phyloP scores from a whole-genome alignment of 2,329 filamentous ascomycete genomes.

The Chaetothyriales sp. region DNA sequence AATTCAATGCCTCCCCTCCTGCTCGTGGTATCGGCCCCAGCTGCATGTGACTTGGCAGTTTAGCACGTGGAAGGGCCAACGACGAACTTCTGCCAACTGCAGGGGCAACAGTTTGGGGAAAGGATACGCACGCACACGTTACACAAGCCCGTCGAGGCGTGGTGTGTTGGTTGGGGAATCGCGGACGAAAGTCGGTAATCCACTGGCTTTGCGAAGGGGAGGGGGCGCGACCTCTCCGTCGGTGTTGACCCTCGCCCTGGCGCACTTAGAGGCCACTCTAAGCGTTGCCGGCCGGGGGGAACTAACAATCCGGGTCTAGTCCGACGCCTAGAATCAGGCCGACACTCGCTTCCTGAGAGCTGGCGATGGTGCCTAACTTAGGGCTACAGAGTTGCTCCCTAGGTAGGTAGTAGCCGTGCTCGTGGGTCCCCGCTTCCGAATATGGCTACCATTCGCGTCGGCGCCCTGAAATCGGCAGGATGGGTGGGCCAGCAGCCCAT shows the following conservation, averaged over 20 bases:
- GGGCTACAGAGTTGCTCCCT: not conserved
- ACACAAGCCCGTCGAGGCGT: not conserved
- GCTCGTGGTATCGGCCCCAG: not conserved
- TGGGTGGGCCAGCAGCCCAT: not conserved
- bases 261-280: not conserved
- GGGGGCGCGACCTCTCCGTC: not conserved
- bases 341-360: not conserved
- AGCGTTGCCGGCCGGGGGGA: not conserved
- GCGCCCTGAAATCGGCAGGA: not conserved
- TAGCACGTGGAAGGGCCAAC: not conserved
- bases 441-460: not conserved
- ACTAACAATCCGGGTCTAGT: not conserved
- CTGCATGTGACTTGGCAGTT: not conserved
- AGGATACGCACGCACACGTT: not conserved
- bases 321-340: not conserved
- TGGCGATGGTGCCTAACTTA: not conserved
- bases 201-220: no score
- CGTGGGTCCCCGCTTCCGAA: not conserved
- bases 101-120: not conserved
- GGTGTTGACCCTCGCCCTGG: not conserved
- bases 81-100: not conserved
- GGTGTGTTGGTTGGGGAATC: no score
- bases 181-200: no score
- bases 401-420: not conserved
- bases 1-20: not conserved